Percentiles rank a stretch among this genome's conserved stretches.
Conservation (phyloP, 2,329 filamentous ascomycete genomes). For the Neofusicoccum laricinum region DNA sequence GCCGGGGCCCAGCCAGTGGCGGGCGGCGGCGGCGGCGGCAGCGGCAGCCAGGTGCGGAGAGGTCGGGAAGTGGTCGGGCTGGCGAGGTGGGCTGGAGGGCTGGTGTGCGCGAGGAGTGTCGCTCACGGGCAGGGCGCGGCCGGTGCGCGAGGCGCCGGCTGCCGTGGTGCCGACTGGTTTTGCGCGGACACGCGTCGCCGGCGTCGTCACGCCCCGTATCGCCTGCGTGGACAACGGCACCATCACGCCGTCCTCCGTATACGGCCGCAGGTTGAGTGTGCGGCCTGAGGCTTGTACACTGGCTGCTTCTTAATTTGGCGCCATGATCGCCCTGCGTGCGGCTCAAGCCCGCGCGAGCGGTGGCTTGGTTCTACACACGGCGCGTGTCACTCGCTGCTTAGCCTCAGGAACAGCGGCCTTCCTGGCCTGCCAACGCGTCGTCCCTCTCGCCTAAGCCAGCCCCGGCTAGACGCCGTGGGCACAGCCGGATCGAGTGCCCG, state of each 20-base stretch:
- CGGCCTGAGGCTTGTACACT: not conserved
- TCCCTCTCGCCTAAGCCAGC: not conserved
- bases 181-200: conserved; percentile 7
- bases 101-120: no score
- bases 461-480: not conserved
- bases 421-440: not conserved
- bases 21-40: not conserved
- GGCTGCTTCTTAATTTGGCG: not conserved
- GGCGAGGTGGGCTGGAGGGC: no score
- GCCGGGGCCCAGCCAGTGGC: not conserved
- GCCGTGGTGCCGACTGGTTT: not conserved
- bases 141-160: not conserved
- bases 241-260: not conserved
- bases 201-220: conserved; percentile 2
- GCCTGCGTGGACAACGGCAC: not conserved
- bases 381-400: not conserved
- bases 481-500: not conserved
- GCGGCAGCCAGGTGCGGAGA: not conserved
- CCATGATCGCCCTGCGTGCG: not conserved
- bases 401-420: not conserved
- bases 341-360: not conserved
- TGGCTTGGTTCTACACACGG: not conserved
- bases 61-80: not conserved
- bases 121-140: no score
- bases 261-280: not conserved